phyloP scores from a whole-genome alignment of 257 asterid genomes.

The Datura wrightii region DNA sequence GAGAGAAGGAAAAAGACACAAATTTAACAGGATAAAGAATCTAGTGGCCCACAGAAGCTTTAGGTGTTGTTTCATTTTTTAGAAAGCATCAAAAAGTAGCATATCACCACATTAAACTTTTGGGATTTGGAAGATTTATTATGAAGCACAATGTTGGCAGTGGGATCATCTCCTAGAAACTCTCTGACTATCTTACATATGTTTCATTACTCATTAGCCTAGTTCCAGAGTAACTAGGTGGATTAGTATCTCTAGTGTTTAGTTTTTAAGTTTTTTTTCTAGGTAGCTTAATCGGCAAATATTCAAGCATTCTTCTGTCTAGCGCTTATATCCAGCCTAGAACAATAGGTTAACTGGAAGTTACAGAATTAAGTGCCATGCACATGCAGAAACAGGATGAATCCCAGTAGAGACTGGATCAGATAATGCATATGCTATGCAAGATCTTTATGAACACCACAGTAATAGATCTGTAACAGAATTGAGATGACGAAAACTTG shows the following conservation, averaged over 20 bases:
- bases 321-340: not conserved
- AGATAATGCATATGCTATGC: not conserved
- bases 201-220: not conserved
- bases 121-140: not conserved
- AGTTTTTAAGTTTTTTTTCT: not conserved
- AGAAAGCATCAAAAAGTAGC: slow-evolving; percentile 13
- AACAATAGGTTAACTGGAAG: not conserved
- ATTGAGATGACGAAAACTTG: slow-evolving; percentile 8
- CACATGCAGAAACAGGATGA: slow-evolving; percentile 7
- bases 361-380: not conserved
- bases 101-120: not conserved
- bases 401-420: not conserved
- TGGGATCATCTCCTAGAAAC: not conserved
- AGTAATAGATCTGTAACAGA: not conserved
- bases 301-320: not conserved
- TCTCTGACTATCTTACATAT: not conserved
- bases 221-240: not conserved
- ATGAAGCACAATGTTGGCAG: not conserved
- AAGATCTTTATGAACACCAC: not conserved
- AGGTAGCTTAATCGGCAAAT: not conserved
- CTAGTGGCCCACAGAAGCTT: not conserved
- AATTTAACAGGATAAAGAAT: not conserved
- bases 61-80: not conserved
- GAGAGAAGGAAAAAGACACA: not conserved
- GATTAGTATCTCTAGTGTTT: not conserved